Conservation (phyloP, 129 eudicot genomes). For the Dittrichia graveolens region DNA sequence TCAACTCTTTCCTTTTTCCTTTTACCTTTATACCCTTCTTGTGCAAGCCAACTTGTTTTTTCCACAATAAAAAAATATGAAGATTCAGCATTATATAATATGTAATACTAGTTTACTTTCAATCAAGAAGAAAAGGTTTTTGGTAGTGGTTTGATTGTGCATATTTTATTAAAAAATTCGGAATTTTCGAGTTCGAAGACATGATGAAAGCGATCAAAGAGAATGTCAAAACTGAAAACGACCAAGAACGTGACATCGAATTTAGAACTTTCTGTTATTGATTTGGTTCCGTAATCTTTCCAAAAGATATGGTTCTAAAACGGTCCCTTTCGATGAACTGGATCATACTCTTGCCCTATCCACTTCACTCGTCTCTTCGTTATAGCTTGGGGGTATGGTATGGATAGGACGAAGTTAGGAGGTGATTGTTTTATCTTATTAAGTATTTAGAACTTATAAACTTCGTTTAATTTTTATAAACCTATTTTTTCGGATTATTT, state of each 20-base stretch:
- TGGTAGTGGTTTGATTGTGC: constrained; percentile 9
- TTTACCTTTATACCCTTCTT: constrained; percentile 25
- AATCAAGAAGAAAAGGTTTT: constrained; percentile 12
- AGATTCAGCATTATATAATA: neutral
- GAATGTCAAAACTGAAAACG: constrained; percentile 32
- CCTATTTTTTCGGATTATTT: too few relatives aligned
- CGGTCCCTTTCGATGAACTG: constrained; percentile 3
- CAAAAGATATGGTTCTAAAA: constrained; percentile 18
- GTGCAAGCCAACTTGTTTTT: neutral
- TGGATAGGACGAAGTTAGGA: too few relatives aligned
- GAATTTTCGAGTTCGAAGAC: neutral
- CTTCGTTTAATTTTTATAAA: too few relatives aligned
- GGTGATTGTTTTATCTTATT: too few relatives aligned
- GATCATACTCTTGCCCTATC: neutral
- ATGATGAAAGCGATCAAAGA: constrained; percentile 16
- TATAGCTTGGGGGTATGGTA: neutral
- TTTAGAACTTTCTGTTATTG: constrained; percentile 12
- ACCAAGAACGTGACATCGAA: constrained; percentile 14
- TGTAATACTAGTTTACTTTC: neutral
- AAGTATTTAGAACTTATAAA: too few relatives aligned
- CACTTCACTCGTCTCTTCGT: neutral
- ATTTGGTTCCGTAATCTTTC: constrained; percentile 19
- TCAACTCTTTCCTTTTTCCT: neutral
- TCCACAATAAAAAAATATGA: neutral
- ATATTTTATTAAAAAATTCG: constrained; percentile 8